Conservation (phyloP, 2,329 filamentous ascomycete species). For the Fusarium sp. region DNA sequence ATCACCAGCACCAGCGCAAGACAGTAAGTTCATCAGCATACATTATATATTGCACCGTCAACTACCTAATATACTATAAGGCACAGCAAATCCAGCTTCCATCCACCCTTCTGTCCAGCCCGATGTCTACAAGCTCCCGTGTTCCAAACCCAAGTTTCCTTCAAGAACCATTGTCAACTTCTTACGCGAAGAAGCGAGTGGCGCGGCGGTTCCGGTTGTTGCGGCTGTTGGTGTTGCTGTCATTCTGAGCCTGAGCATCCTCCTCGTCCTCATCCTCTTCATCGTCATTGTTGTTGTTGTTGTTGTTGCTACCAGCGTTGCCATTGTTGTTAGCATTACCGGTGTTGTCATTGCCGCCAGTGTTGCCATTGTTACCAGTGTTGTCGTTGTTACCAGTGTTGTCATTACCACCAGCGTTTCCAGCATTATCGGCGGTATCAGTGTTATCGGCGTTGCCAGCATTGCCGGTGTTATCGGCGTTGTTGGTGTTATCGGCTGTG, state of each 20-base stretch:
- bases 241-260: neutral
- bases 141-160: neutral
- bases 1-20: accelerated
- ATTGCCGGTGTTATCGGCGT: neutral
- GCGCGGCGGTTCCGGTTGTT: conserved; percentile 16
- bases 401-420: neutral
- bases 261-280: neutral
- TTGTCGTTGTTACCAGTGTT: neutral
- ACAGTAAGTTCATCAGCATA: neutral
- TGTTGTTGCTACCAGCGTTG: neutral
- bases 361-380: neutral
- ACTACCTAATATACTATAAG: neutral
- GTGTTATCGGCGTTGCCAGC: neutral
- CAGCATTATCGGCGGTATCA: neutral
- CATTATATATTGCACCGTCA: neutral
- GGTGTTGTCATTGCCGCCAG: neutral
- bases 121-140: accelerated
- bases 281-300: neutral
- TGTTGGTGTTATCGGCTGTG: neutral
- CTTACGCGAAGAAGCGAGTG: neutral
- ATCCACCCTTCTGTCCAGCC: neutral
- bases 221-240: neutral
- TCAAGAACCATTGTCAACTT: neutral
- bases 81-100: neutral
- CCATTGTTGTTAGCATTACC: neutral